Evolutionary conservation across 2,329 filamentous ascomycete genomes (phyloP), one percentile per base, ranked within the genome.

Genomic region (Colletotrichum sansevieriae): DNA sequence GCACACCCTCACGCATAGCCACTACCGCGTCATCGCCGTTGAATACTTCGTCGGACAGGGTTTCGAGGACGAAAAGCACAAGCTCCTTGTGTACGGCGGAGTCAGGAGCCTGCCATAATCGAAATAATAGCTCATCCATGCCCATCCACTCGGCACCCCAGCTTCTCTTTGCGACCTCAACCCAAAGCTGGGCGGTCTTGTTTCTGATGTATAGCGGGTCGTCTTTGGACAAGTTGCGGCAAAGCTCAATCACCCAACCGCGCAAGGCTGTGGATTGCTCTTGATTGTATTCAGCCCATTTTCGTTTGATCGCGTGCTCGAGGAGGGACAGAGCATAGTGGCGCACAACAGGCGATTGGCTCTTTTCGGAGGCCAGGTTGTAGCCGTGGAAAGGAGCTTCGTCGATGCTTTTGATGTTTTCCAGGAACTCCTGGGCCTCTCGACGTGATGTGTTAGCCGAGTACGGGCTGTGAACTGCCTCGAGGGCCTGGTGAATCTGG

Each of bases 141-240:
- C 97, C 90, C 83, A 92, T 90, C 96, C 97, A 99, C 70, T 96
- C 92, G 37, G 89, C 85, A n/a, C 87, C 93, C 96, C 96, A 99
- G 76, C 90, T 92, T 74, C 95, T 88, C 83, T 98, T 98, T 46
- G 95, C 94, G 61, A 97, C 85, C 79, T 98, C 96, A 8, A 95
- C 93, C 96, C 96, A 99, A 70, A 99, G 83, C 80, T 97, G 92
- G 33, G 93, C 94, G 39, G 96, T 91, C 82, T 99, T 99, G 84
- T 97, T 98, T 73, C 95, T 88, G 72, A 98, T 83, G 77, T 95
- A 99, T 37, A 87, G 79, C 3, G 94, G 93, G 76, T 98, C 95
- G 20, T 90, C 86, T 52, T 87, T 86, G 5, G 88, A 85, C 49
- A 97, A 84, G 70, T 87, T 86, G 75, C 92, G 88, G 12, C 94